Conservation (phyloP, 176 grass and related monocot genomes). For the Rhynchospora tenuis region DNA sequence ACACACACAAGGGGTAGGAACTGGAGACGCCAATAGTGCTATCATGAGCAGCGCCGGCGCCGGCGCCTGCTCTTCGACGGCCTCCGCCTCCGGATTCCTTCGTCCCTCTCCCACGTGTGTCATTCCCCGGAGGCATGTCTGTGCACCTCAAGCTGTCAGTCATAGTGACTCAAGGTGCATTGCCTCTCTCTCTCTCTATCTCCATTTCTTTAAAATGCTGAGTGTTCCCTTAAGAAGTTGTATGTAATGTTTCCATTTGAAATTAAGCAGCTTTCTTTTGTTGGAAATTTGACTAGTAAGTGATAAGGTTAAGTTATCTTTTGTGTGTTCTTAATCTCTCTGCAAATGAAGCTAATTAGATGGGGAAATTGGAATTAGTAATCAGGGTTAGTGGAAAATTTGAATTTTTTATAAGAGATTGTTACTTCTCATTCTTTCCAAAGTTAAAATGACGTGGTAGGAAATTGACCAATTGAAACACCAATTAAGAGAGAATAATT, state of each 20-base stretch:
- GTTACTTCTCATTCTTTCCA: neutral
- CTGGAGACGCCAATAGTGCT: neutral
- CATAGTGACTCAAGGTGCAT: slow-evolving; percentile 19
- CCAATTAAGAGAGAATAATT: neutral
- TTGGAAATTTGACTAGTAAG: neutral
- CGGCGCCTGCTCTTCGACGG: neutral
- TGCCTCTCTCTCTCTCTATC: neutral
- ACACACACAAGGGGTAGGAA: neutral
- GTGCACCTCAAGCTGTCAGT: neutral
- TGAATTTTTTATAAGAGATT: neutral
- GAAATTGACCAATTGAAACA: neutral
- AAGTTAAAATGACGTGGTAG: neutral
- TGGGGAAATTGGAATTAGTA: neutral
- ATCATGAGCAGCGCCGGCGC: neutral
- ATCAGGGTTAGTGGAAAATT: neutral
- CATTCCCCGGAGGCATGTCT: neutral
- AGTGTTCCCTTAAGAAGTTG: neutral
- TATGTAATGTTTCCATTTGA: neutral
- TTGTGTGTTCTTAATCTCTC: neutral
- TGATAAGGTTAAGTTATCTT: neutral
- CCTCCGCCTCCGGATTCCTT: slow-evolving; percentile 14
- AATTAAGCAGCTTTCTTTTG: neutral
- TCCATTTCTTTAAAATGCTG: neutral
- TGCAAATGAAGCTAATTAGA: neutral
- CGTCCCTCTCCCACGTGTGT: neutral